Evolutionary conservation across 148 eudicot species (phyloP).

Genomic region (Amaranthus palmeri): DNA sequence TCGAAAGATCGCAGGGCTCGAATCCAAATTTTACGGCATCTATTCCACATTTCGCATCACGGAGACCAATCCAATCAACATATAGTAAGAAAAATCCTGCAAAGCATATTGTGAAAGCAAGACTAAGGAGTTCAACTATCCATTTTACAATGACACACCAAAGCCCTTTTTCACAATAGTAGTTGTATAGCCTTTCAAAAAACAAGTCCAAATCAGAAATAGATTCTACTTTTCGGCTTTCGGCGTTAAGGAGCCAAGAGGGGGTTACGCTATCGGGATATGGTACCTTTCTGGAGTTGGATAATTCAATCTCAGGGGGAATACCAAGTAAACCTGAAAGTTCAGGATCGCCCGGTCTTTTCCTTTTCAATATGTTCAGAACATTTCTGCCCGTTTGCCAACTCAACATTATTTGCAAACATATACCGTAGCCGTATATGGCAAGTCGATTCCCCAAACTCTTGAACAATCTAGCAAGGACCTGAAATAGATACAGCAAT

Average conservation of each 20-base stretch:
- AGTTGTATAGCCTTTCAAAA: constrained; percentile 84
- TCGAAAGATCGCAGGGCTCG: constrained; percentile 76
- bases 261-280: constrained; percentile 96
- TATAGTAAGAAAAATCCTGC: constrained; percentile 79
- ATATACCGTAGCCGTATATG: constrained; percentile 39
- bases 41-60: constrained; percentile 94
- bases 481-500: constrained; percentile 22
- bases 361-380: constrained; percentile 62
- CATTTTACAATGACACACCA: constrained; percentile 97
- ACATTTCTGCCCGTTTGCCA: constrained; percentile 65
- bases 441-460: constrained; percentile 68
- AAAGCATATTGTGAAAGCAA: constrained; percentile 92
- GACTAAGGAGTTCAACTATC: constrained; percentile 85
- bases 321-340: constrained; percentile 51
- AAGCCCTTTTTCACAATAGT: constrained; percentile 95
- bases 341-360: constrained; percentile 48
- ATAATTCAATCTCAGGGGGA: constrained; percentile 74
- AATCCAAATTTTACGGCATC: constrained; percentile 84
- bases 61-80: constrained; percentile 97
- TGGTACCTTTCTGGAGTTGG: constrained; percentile 62
- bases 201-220: constrained; percentile 86
- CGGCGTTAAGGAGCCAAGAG: constrained; percentile 91
- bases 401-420: constrained; percentile 73
- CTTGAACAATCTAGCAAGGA: constrained; percentile 22
- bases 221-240: constrained; percentile 65